These are phyloP conservation scores for Sarocladium brachiariae DNA, from an alignment of 2,329 filamentous ascomycete genomes.

Conservation along the genomic window DNA sequence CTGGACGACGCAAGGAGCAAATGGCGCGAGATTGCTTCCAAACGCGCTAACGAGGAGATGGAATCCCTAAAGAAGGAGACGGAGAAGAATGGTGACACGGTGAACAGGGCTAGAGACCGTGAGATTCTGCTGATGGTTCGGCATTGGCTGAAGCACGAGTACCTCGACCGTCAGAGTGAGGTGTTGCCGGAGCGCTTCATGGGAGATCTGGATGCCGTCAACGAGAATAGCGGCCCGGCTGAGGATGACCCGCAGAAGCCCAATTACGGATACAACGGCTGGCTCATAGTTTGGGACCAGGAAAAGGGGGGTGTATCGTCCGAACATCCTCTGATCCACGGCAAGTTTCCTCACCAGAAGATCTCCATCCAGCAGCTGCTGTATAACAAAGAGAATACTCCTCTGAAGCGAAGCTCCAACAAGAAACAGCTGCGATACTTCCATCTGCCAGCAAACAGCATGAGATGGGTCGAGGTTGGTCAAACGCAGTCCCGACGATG, in stretches of 20 bases:
- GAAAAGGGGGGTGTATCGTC: conserved; percentile 12
- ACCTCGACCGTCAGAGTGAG: conserved; percentile 9
- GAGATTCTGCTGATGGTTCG: conserved; percentile 12
- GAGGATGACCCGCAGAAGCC: conserved; percentile 14
- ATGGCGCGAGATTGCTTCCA: conserved; percentile 14
- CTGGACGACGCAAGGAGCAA: conserved; percentile 15
- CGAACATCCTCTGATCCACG: conserved; percentile 14
- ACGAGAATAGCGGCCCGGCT: background rate
- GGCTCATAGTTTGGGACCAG: conserved; percentile 15
- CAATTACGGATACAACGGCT: conserved; percentile 16
- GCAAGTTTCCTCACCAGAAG: conserved; percentile 17
- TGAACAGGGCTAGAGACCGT: background rate
- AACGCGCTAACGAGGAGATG: conserved; percentile 11
- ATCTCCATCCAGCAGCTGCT: conserved; percentile 17
- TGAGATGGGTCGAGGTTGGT: conserved; percentile 20
- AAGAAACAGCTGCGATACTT: conserved; percentile 18
- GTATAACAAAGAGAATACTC: conserved; percentile 16
- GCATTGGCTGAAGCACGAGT: conserved; percentile 11
- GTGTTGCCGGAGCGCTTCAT: conserved; percentile 13
- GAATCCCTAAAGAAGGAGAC: conserved; percentile 12
- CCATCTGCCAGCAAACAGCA: conserved; percentile 22
- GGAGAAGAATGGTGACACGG: conserved; percentile 4
- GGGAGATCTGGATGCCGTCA: conserved; percentile 11
- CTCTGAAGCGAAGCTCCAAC: conserved; percentile 14
- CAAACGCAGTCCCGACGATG: background rate